phyloP scores from a whole-genome alignment of 2,329 filamentous ascomycete species.

The Aspergillus glaucus region DNA sequence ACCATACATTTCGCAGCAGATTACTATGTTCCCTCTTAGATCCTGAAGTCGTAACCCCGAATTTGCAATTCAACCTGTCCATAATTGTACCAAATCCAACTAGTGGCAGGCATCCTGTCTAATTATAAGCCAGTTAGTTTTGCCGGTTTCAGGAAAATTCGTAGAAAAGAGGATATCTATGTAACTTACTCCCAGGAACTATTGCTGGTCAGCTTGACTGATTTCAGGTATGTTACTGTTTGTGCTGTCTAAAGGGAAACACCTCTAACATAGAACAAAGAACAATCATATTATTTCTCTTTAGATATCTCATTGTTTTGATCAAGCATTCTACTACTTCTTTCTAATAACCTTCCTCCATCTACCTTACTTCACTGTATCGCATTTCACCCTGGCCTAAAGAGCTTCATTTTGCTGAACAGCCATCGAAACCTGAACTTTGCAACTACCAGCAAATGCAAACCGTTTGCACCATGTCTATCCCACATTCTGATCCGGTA shows the following conservation, averaged over 20 bases:
- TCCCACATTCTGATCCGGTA: not conserved
- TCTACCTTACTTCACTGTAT: not conserved
- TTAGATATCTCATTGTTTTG: not conserved
- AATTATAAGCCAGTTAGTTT: too few species aligned
- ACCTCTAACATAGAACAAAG: not conserved
- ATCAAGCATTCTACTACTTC: not conserved
- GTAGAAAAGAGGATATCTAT: too few species aligned
- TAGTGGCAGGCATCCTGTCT: not conserved
- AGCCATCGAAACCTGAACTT: too few species aligned
- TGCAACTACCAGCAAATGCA: not conserved
- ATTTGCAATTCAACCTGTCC: not conserved
- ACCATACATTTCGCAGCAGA: constrained; percentile 5
- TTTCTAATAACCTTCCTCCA: not conserved
- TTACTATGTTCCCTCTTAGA: constrained; percentile 9
- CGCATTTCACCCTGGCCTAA: not conserved
- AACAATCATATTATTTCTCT: too few species aligned
- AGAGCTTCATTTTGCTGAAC: not conserved
- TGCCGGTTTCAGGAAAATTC: too few species aligned
- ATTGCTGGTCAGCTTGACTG: not conserved
- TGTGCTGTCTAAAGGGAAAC: not conserved
- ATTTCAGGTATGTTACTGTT: not conserved
- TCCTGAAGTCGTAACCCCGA: constrained; percentile 1
- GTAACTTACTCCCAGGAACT: too few species aligned
- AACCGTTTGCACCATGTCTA: not conserved
- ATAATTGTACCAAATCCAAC: not conserved